Evolutionary conservation across 2,329 filamentous ascomycete genomes (phyloP).

Genomic region (Colletotrichum brevisporum): DNA sequence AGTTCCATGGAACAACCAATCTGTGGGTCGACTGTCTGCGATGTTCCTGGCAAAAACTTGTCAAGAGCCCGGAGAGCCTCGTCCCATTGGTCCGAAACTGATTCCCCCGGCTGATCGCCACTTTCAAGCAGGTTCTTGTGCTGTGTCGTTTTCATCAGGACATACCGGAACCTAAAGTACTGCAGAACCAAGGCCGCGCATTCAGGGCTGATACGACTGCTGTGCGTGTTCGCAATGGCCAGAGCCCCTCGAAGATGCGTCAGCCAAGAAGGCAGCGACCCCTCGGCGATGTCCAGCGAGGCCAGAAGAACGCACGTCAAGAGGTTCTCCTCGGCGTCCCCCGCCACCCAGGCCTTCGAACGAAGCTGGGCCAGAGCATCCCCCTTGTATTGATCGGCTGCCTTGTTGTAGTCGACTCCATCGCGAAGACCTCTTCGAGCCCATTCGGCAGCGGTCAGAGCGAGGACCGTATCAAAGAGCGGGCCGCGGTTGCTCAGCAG

Average conservation of each 20-base stretch:
- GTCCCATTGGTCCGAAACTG: background rate
- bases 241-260: conserved; percentile 10
- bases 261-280: conserved; percentile 11
- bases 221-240: conserved; percentile 9
- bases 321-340: conserved; percentile 1
- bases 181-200: conserved; percentile 14
- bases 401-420: conserved; percentile 4
- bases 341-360: background rate
- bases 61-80: background rate
- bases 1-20: conserved; percentile 21
- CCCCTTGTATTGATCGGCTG: conserved; percentile 14
- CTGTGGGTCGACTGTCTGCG: conserved; percentile 1
- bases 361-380: conserved; percentile 19
- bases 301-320: conserved; percentile 31
- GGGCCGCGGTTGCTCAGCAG: conserved; percentile 19
- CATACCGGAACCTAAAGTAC: conserved; percentile 27
- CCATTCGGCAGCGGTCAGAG: conserved; percentile 20
- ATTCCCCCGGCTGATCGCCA: background rate
- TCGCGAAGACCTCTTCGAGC: background rate
- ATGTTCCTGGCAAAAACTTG: background rate
- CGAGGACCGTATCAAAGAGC: conserved; percentile 16
- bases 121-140: background rate
- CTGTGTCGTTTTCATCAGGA: conserved; percentile 20
- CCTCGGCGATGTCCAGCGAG: conserved; percentile 20
- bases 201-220: conserved; percentile 3